These are phyloP conservation scores for Microdochium trichocladiopsis DNA, from an alignment of 2,329 filamentous ascomycete genomes.

Conservation along the genomic window DNA sequence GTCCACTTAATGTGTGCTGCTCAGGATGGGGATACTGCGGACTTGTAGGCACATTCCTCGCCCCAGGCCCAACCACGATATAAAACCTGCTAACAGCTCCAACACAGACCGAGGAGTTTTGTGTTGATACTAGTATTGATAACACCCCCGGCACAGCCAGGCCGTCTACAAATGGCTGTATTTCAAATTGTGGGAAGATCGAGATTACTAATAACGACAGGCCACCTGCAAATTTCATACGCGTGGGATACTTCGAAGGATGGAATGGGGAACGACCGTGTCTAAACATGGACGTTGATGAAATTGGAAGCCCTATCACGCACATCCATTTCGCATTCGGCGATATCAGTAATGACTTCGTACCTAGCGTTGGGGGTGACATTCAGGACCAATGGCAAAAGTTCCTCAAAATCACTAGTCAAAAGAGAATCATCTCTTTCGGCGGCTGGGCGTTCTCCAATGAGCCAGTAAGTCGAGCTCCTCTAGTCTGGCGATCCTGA, in stretches of 20 bases:
- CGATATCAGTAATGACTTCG: conserved; percentile 2
- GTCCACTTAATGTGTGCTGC: not conserved
- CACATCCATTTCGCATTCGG: conserved; percentile 1
- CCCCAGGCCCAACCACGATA: not conserved
- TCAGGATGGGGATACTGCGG: too few relatives aligned
- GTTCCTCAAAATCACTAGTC: conserved; percentile 7
- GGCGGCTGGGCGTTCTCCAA: too few relatives aligned
- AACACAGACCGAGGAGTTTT: not conserved
- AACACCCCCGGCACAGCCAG: too few relatives aligned
- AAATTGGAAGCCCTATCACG: not conserved
- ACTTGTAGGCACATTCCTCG: not conserved
- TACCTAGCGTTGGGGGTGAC: not conserved
- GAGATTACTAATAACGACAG: too few relatives aligned
- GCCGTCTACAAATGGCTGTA: too few relatives aligned
- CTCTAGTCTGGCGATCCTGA: not conserved
- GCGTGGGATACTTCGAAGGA: conserved; percentile 2
- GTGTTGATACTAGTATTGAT: too few relatives aligned
- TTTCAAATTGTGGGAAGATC: too few relatives aligned
- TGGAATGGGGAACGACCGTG: conserved; percentile 2
- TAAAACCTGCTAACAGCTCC: not conserved
- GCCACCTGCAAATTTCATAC: not conserved
- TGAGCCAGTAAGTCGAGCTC: conserved; percentile 1
- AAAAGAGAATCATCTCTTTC: conserved; percentile 10
- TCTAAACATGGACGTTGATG: not conserved
- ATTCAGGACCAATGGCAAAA: conserved; percentile 6